These are phyloP conservation scores for Teratosphaeria destructans DNA, from an alignment of 2,329 filamentous ascomycete genomes.

Conservation along the genomic window DNA sequence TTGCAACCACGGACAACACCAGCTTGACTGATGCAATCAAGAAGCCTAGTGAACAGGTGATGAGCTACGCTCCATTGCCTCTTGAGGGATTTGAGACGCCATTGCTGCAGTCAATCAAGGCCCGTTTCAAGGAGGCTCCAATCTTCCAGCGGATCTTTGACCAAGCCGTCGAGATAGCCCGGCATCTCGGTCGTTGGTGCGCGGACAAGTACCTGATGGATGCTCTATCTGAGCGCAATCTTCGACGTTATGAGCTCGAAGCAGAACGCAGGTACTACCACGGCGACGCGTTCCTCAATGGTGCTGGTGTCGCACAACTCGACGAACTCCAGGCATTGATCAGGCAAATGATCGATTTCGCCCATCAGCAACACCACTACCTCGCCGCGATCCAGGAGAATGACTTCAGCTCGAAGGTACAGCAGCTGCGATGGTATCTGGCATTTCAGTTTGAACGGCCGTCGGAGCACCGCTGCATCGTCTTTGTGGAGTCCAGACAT, in stretches of 20 bases:
- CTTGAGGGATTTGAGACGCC: slow-evolving; percentile 49
- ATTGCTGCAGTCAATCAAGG: slow-evolving; percentile 50
- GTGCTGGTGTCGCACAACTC: slow-evolving; percentile 26
- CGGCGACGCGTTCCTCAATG: slow-evolving; percentile 7
- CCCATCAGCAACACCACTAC: slow-evolving; percentile 8
- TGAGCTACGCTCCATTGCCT: slow-evolving; percentile 44
- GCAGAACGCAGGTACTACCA: slow-evolving; percentile 24
- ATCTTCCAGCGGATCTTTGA: slow-evolving; percentile 47
- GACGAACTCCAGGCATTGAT: slow-evolving; percentile 48
- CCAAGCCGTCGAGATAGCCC: slow-evolving; percentile 49
- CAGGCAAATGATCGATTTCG: slow-evolving; percentile 42
- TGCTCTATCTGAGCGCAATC: slow-evolving; percentile 13
- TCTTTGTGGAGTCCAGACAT: slow-evolving; percentile 73
- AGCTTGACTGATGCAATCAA: slow-evolving; percentile 48
- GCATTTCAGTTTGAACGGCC: slow-evolving; percentile 49
- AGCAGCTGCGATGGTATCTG: slow-evolving; percentile 51
- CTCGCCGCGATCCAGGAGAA: slow-evolving; percentile 3
- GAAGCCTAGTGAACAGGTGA: slow-evolving; percentile 49
- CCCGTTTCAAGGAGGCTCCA: slow-evolving; percentile 41
- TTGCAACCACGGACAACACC: slow-evolving; percentile 63
- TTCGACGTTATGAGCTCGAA: slow-evolving; percentile 14
- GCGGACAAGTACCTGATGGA: slow-evolving; percentile 54
- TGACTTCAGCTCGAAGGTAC: slow-evolving; percentile 63
- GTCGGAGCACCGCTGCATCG: slow-evolving; percentile 60
- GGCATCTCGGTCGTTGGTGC: slow-evolving; percentile 71